These are phyloP conservation scores for Cladorrhinum samala DNA, from an alignment of 495 filamentous ascomycete species.

Conservation along the genomic window DNA sequence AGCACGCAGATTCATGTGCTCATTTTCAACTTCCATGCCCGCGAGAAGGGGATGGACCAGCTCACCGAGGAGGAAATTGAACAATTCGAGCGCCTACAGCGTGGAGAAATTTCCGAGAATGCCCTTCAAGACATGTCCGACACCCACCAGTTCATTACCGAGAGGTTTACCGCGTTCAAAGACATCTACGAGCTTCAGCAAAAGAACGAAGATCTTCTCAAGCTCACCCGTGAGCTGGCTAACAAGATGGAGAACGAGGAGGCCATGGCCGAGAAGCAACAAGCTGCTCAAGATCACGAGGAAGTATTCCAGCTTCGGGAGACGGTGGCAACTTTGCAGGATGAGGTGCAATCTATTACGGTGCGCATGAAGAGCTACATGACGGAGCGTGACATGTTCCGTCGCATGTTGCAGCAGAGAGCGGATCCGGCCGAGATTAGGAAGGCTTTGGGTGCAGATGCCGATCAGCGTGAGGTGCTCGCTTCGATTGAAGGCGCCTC, in stretches of 20 bases:
- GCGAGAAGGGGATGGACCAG: constrained; percentile 69
- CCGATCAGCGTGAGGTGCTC: constrained; percentile 39
- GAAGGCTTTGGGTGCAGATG: constrained; percentile 57
- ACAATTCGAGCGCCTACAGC: constrained; percentile 66
- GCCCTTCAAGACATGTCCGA: constrained; percentile 64
- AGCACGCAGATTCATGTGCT: constrained; percentile 85
- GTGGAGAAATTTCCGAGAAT: constrained; percentile 55
- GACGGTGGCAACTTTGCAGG: constrained; percentile 53
- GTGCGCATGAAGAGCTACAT: constrained; percentile 85
- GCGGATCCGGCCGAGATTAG: constrained; percentile 52
- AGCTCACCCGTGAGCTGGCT: constrained; percentile 73
- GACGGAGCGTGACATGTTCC: constrained; percentile 94
- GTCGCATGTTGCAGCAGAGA: constrained; percentile 78
- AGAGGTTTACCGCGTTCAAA: constrained; percentile 75
- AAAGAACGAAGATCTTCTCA: constrained; percentile 78
- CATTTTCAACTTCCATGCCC: constrained; percentile 69
- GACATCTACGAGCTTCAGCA: constrained; percentile 79
- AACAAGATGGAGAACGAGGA: constrained; percentile 89
- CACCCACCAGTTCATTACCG: constrained; percentile 80
- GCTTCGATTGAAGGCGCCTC: constrained; percentile 45
- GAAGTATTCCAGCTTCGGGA: constrained; percentile 65
- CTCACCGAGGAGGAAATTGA: constrained; percentile 58
- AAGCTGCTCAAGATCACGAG: constrained; percentile 64
- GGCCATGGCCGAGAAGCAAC: constrained; percentile 59
- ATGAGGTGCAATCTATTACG: constrained; percentile 70